Evolutionary conservation across 441 rosid species (phyloP).

Genomic region (Croton laevigatus): DNA sequence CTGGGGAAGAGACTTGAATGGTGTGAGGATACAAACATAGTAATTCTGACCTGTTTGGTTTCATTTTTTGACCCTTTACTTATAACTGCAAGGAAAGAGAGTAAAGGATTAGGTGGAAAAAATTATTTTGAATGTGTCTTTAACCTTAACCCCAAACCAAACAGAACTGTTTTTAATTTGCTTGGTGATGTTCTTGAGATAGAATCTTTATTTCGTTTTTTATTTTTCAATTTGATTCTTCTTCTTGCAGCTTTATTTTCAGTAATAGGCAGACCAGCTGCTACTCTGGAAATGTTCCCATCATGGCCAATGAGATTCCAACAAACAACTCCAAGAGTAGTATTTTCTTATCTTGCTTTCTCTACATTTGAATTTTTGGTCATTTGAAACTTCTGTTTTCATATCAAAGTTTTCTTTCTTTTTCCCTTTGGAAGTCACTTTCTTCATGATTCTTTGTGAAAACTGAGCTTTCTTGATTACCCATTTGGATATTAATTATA

Average conservation of each 20-base stretch:
- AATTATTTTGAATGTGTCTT: conserved; percentile 1
- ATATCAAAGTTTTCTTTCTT: too few relatives aligned
- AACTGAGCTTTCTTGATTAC: conserved; percentile 18
- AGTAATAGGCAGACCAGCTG: conserved; percentile 72
- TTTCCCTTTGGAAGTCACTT: conserved; percentile 10
- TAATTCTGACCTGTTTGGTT: conserved; percentile 44
- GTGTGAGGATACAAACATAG: conserved; percentile 70
- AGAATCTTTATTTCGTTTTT: too few relatives aligned
- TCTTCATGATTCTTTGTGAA: conserved; percentile 1
- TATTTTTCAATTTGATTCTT: conserved; percentile 26
- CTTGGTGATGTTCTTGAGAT: conserved; percentile 42
- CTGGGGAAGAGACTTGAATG: conserved; percentile 51
- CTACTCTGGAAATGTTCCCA: conserved; percentile 99
- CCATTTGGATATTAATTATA: conserved; percentile 21
- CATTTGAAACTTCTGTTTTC: background rate
- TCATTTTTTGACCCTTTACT: conserved; percentile 44
- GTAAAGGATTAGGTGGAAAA: conserved; percentile 30
- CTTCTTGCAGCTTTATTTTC: conserved; percentile 80
- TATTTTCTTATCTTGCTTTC: conserved; percentile 47
- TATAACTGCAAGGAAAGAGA: conserved; percentile 38
- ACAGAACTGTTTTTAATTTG: conserved; percentile 18
- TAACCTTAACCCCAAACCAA: too few relatives aligned
- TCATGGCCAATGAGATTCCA: conserved; percentile 99
- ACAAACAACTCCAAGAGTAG: conserved; percentile 79
- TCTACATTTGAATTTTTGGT: conserved; percentile 46